A percentile compares a stretch with the other conserved stretches of the same genome.
Evolutionary conservation across 768 basidiomycete genomes (phyloP).

Genomic region (Cyclocybe cylindracea): DNA sequence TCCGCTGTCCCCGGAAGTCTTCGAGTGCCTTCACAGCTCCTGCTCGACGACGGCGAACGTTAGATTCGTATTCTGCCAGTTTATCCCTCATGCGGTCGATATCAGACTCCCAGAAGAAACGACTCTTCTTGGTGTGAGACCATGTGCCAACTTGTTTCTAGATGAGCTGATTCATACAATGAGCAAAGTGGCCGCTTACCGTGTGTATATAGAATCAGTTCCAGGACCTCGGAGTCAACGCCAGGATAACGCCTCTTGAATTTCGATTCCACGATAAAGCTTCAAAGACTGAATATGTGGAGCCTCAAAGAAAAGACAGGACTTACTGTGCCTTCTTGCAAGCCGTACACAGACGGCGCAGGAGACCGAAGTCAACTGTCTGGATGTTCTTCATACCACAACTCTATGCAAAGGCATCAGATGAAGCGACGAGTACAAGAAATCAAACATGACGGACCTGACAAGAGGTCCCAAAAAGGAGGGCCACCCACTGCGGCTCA

Average conservation of each 20-base stretch:
- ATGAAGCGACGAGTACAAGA: too few species aligned
- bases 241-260: conserved; percentile 25
- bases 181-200: conserved; percentile 11
- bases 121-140: too few species aligned
- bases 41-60: conserved; percentile 11
- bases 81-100: conserved; percentile 18
- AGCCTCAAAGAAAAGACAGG: too few species aligned
- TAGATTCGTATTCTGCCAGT: conserved; percentile 11
- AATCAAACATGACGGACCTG: too few species aligned
- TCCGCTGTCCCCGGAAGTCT: conserved; percentile 20
- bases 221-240: conserved; percentile 23
- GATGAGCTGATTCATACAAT: too few species aligned
- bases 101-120: conserved; percentile 31
- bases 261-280: conserved; percentile 22
- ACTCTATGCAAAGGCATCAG: too few species aligned
- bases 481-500: conserved; percentile 20
- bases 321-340: too few species aligned
- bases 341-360: too few species aligned
- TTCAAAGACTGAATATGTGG: conserved; percentile 3
- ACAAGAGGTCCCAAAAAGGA: conserved; percentile 14
- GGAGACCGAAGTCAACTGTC: too few species aligned
- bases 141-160: too few species aligned
- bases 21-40: conserved; percentile 23
- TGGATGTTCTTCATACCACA: too few species aligned
- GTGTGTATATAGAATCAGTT: conserved; percentile 28